Evolutionary conservation across 345 rosid genomes (phyloP).

Genomic region (Hirschfeldia incana): DNA sequence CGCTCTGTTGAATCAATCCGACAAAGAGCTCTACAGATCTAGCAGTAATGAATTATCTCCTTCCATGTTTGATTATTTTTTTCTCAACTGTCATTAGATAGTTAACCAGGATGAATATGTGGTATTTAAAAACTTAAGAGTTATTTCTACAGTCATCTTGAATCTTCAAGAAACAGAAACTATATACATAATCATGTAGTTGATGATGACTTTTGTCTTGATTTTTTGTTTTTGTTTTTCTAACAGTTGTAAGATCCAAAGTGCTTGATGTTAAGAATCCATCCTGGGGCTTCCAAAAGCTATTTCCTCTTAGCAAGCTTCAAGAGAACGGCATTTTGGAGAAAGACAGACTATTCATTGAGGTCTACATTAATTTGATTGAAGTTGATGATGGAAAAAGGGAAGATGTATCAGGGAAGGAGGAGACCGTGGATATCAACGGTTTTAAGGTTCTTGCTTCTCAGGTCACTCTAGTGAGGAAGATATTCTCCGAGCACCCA

Average conservation of each 20-base stretch:
- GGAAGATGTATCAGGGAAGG: not conserved
- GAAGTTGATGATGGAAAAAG: not conserved
- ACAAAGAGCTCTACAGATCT: conserved; percentile 20
- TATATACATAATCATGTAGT: not conserved
- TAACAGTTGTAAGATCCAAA: not conserved
- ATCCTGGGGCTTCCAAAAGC: not conserved
- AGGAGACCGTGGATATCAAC: not conserved
- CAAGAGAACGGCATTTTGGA: not conserved
- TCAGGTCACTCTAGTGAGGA: not conserved
- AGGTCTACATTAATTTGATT: not conserved
- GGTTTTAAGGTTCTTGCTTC: not conserved
- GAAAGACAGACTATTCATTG: not conserved
- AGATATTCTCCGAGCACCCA: not conserved
- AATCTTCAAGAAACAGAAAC: not conserved
- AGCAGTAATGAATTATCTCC: not conserved
- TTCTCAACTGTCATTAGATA: not conserved
- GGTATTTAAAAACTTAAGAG: not conserved
- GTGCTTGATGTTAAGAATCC: not conserved
- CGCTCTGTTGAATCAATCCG: conserved; percentile 12
- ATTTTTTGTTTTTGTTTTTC: not conserved
- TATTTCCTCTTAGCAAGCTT: not conserved
- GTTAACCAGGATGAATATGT: no score
- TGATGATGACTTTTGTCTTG: not conserved
- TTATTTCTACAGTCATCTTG: not conserved
- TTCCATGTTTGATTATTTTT: not conserved